phyloP scores from a whole-genome alignment of 2,329 filamentous ascomycete genomes.

The Diplodia sapinea region DNA sequence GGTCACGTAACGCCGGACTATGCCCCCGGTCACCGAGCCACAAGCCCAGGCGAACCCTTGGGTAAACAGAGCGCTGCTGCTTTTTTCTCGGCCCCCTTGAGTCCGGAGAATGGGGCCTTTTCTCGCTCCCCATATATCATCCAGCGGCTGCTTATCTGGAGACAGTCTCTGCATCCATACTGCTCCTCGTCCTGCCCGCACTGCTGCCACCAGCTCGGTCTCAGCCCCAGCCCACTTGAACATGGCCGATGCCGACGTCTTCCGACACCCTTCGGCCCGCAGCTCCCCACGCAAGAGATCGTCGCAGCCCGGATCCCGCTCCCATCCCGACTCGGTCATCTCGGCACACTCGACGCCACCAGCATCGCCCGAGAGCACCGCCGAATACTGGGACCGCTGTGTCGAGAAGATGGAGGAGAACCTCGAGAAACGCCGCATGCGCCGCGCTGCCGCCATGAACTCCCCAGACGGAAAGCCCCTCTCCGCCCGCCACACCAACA shows the following conservation, averaged over 20 bases:
- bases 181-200: conserved; percentile 16
- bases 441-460: conserved; percentile 8
- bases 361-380: conserved; percentile 25
- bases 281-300: conserved; percentile 14
- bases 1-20: conserved; percentile 28
- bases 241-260: conserved; percentile 18
- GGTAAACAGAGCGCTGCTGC: conserved; percentile 16
- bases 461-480: conserved; percentile 5
- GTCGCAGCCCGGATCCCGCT: conserved; percentile 21
- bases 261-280: conserved; percentile 8
- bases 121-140: conserved; percentile 29
- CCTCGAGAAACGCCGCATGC: conserved; percentile 18
- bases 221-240: conserved; percentile 17
- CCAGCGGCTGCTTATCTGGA: conserved; percentile 28
- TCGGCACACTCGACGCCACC: conserved; percentile 18
- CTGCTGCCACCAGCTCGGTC: conserved; percentile 2
- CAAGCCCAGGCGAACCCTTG: conserved; percentile 29
- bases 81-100: conserved; percentile 32
- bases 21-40: conserved; percentile 29
- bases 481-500: conserved; percentile 10
- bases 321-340: conserved; percentile 22
- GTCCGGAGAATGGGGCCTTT: conserved; percentile 24
- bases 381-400: conserved; percentile 29
- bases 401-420: conserved; percentile 25
- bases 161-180: conserved; percentile 19